phyloP scores from a whole-genome alignment of 371 early-diverging fungal species.

The Mucor mucedo region DNA sequence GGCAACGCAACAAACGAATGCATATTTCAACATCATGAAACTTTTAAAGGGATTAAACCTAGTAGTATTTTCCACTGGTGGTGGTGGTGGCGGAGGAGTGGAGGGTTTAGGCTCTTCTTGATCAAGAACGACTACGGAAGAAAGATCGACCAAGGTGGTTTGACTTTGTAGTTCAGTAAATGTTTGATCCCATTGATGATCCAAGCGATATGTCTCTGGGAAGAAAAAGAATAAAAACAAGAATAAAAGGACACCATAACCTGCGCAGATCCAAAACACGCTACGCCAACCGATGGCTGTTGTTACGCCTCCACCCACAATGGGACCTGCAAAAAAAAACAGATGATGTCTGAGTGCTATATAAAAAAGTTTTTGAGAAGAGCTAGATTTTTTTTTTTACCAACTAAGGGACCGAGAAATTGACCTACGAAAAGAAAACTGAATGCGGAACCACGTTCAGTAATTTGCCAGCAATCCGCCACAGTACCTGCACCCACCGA shows the following conservation, averaged over 20 bases:
- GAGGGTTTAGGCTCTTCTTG: too few species aligned
- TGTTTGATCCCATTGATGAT: slow-evolving; percentile 28
- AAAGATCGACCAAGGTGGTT: neutral
- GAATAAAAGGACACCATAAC: slow-evolving; percentile 61
- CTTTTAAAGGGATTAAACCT: slow-evolving; percentile 36
- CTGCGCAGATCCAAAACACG: slow-evolving; percentile 71
- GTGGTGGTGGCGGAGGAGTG: too few species aligned
- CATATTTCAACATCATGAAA: slow-evolving; percentile 11
- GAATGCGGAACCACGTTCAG: slow-evolving; percentile 47
- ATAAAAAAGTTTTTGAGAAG: neutral
- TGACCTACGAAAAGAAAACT: slow-evolving; percentile 61
- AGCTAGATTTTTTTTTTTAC: slow-evolving; percentile 15
- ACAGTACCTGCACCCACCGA: slow-evolving; percentile 52
- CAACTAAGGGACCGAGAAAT: slow-evolving; percentile 59
- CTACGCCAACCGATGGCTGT: slow-evolving; percentile 60
- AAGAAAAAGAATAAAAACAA: slow-evolving; percentile 61
- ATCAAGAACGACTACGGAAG: neutral
- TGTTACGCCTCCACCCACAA: slow-evolving; percentile 48
- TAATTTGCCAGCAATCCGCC: slow-evolving; percentile 44
- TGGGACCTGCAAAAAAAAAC: slow-evolving; percentile 34
- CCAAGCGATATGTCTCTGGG: slow-evolving; percentile 74
- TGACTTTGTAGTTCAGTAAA: slow-evolving; percentile 5
- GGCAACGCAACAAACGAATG: slow-evolving; percentile 19
- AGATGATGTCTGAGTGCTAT: neutral
- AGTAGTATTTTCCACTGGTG: too few species aligned